phyloP scores from a whole-genome alignment of 768 basidiomycete genomes.

The Termitomyces heimii region DNA sequence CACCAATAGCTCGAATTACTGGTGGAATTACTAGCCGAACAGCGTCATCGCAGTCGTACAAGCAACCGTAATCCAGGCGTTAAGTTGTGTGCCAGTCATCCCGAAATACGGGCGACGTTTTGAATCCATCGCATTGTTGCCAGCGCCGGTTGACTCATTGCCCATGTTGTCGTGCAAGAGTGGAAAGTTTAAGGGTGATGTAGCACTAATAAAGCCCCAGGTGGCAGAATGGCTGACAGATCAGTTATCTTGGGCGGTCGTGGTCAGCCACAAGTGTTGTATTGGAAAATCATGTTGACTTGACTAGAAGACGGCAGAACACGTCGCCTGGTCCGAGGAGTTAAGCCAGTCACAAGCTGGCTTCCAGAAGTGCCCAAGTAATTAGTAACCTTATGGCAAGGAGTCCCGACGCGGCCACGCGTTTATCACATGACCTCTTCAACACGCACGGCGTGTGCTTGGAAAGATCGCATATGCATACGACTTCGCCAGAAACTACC shows the following conservation, averaged over 20 bases:
- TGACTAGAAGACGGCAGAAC: background rate
- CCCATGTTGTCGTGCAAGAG: constrained; percentile 4
- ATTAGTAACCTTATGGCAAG: no score
- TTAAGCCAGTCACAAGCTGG: background rate
- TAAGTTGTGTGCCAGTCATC: constrained; percentile 36
- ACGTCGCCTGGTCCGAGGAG: background rate
- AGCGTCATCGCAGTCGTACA: constrained; percentile 48
- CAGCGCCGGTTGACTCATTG: constrained; percentile 1
- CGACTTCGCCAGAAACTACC: no score
- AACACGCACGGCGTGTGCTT: no score
- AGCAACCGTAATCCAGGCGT: constrained; percentile 42
- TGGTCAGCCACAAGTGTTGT: background rate
- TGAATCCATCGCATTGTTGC: constrained; percentile 4
- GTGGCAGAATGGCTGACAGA: background rate
- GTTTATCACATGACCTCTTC: no score
- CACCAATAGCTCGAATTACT: background rate
- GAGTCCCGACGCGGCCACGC: no score
- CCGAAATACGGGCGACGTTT: constrained; percentile 30
- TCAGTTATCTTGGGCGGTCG: background rate
- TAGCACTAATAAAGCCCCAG: background rate
- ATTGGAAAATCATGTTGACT: background rate
- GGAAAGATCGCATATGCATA: no score
- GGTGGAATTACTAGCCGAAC: constrained; percentile 28
- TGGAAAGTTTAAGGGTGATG: background rate
- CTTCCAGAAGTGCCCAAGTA: no score